Base-by-base conservation (phyloP, 768 basidiomycete genomes). In the Tephrocybe rancida region DNA sequence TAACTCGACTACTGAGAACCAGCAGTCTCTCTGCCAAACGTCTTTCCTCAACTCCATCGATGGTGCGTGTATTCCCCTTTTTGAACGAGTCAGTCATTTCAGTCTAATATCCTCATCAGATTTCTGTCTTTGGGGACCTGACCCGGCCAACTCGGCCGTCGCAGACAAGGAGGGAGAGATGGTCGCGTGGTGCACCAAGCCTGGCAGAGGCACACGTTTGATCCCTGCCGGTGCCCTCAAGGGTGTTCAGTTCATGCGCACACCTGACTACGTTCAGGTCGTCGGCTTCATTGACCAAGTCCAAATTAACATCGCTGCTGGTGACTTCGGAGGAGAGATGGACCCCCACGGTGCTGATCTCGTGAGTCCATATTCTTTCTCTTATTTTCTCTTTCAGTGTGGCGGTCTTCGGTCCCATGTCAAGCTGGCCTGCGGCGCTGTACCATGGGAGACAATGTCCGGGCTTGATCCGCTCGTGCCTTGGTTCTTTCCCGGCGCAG, bases 121-220 rank as follows among this genome's bases (percentile, higher is more conserved):
- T 64, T 86, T 81, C 61, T 86, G 85, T 49, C 54, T 86, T 0
- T 86, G 80, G 78, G 81, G 75, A 2, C 80, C 85, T 3, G 56
- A 74, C 1, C 67, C 65, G 24, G 69, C 75, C 11, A 74, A 79
- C 64, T 69, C 75, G 7, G 52, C 45, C 13, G 84, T 89, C 52
- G 81, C 77, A 24, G 78, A 86, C 50, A 77, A 77, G 1, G 88
- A 90, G 62, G 80, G 75, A 34, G 68, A 80, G 52, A 82, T 79
- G 60, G 85, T 90, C 11, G 79, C 86, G 2, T 90, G 81, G 80
- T 91, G 87, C 71, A 79, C 80, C n/a, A 80, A 85, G 65, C 71
- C 72, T 8, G 82, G 81, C 3, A 77, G 75, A 48, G 88, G 88
- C 8, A 80, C 85, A 1, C 84, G 88, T 48, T 58, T 83, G 58